A percentile compares a stretch with the other conserved stretches of the same genome.
These are phyloP conservation scores for Fusarium pilosicola DNA, from an alignment of 2,329 filamentous ascomycete species.

Conservation along the genomic window DNA sequence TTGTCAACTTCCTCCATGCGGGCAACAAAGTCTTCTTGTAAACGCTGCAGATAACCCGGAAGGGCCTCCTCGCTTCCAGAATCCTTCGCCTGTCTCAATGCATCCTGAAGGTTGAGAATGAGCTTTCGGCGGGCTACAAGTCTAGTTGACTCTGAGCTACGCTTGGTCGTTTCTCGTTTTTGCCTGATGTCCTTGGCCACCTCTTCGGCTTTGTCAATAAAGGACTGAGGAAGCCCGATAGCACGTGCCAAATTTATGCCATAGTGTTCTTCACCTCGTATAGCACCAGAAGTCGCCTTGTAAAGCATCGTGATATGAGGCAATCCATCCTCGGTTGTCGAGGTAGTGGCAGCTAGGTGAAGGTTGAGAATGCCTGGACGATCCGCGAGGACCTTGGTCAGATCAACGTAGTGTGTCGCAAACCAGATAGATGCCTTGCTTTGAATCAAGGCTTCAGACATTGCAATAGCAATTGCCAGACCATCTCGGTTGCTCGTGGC, in stretches of 20 bases:
- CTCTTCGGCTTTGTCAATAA: constrained; percentile 74
- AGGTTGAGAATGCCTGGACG: constrained; percentile 83
- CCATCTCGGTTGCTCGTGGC: constrained; percentile 92
- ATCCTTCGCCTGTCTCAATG: constrained; percentile 73
- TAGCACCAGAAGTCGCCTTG: constrained; percentile 77
- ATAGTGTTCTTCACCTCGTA: constrained; percentile 76
- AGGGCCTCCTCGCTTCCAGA: constrained; percentile 72
- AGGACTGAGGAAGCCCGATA: constrained; percentile 73
- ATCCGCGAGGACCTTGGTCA: constrained; percentile 79
- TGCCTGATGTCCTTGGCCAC: constrained; percentile 72
- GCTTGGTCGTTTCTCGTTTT: constrained; percentile 66
- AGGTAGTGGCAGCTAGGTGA: constrained; percentile 79
- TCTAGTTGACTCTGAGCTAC: constrained; percentile 66
- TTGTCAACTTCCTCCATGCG: constrained; percentile 74
- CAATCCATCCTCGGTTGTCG: constrained; percentile 57
- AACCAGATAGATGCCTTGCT: constrained; percentile 88
- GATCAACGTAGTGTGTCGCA: constrained; percentile 88
- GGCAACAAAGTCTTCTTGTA: constrained; percentile 77
- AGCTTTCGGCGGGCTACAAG: constrained; percentile 75
- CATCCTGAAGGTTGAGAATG: constrained; percentile 76
- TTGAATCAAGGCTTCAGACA: constrained; percentile 86
- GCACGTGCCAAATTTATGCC: constrained; percentile 84
- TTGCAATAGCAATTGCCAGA: constrained; percentile 86
- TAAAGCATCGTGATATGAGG: constrained; percentile 87
- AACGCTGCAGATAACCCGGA: constrained; percentile 44